These are phyloP conservation scores for Scenedesmus sp. DNA, from an alignment of 163 green algal species.

Conservation along the genomic window DNA sequence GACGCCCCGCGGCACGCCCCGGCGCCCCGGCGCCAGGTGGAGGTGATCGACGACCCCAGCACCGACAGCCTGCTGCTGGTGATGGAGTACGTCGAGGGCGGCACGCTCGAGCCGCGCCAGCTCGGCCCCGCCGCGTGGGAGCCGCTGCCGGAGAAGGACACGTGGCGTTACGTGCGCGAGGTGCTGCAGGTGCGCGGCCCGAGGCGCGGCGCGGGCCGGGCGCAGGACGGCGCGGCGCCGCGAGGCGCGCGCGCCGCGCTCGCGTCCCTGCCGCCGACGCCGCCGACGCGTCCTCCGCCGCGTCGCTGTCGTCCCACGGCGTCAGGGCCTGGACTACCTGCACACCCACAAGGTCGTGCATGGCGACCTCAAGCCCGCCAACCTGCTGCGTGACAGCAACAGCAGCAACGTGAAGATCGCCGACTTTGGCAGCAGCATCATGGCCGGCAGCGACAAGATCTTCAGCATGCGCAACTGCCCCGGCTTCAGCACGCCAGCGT, in stretches of 20 bases:
- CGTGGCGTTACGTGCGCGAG: constrained; percentile 36
- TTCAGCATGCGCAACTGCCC: constrained; percentile 40
- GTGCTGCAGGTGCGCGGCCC: constrained; percentile 43
- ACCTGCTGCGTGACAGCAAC: constrained; percentile 63
- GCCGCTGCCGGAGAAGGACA: constrained; percentile 29
- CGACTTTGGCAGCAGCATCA: constrained; percentile 50
- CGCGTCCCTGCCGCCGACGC: no score
- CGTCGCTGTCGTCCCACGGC: not conserved
- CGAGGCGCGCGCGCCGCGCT: no score
- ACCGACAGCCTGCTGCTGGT: constrained; percentile 84
- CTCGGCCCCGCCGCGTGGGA: constrained; percentile 16
- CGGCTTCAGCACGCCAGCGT: constrained; percentile 66
- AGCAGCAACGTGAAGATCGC: constrained; percentile 47
- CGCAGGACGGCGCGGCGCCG: not conserved
- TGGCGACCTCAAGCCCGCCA: constrained; percentile 63
- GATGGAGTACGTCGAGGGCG: constrained; percentile 89
- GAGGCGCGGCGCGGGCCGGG: not conserved
- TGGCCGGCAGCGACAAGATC: constrained; percentile 26
- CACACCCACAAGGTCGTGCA: constrained; percentile 66
- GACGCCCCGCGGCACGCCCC: no score
- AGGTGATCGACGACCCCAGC: constrained; percentile 84
- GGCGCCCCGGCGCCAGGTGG: no score
- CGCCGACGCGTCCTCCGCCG: no score
- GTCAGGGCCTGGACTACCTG: constrained; percentile 64
- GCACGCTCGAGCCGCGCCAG: constrained; percentile 54